These are phyloP conservation scores for Talaromyces atroroseus DNA, from an alignment of 2,329 filamentous ascomycete genomes.

Conservation along the genomic window DNA sequence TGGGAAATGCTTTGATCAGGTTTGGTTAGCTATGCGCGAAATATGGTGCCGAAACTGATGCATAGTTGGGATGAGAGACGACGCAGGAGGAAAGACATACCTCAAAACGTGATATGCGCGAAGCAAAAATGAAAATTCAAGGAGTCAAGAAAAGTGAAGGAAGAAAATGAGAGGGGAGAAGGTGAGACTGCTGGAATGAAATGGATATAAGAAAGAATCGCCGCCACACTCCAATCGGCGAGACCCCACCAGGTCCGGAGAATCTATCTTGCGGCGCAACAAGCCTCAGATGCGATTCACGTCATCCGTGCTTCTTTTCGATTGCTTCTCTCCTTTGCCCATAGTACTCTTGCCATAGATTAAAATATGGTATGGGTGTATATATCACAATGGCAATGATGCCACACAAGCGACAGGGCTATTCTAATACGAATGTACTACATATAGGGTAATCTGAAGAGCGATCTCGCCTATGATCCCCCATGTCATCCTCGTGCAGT, in stretches of 20 bases:
- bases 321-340: too few species aligned
- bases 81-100: background rate
- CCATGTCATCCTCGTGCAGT: slow-evolving; percentile 83
- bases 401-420: background rate
- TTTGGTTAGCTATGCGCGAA: background rate
- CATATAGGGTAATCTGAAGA: slow-evolving; percentile 46
- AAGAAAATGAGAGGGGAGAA: background rate
- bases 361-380: slow-evolving; percentile 24
- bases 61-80: background rate
- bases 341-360: background rate
- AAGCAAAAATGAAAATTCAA: background rate
- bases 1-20: background rate
- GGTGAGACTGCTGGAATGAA: slow-evolving; percentile 9
- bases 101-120: background rate
- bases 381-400: background rate
- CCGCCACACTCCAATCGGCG: slow-evolving; percentile 13
- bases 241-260: slow-evolving; percentile 29
- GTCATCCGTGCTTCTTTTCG: slow-evolving; percentile 1
- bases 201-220: slow-evolving; percentile 8
- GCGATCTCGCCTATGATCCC: slow-evolving; percentile 67
- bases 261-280: slow-evolving; percentile 35
- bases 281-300: slow-evolving; percentile 6
- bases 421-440: background rate
- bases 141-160: background rate
- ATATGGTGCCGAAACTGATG: too few species aligned